A percentile compares a stretch with the other conserved stretches of the same genome.
phyloP scores from a whole-genome alignment of 768 basidiomycete species.

The Tricholoma matsutake region DNA sequence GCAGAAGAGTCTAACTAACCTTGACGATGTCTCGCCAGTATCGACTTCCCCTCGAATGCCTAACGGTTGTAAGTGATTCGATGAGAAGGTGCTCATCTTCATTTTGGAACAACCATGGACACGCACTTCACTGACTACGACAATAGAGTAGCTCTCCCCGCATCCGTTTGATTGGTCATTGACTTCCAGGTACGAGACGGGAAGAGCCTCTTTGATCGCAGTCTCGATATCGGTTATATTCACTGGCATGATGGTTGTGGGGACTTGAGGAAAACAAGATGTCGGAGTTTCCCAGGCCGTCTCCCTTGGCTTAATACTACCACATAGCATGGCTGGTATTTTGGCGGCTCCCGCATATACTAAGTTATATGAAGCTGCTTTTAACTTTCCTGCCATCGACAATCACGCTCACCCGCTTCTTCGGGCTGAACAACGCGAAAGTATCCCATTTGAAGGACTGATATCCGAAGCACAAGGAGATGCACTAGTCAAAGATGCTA shows the following conservation, averaged over 20 bases:
- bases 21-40: constrained; percentile 71
- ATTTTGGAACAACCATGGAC: not conserved
- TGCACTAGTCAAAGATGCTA: constrained; percentile 48
- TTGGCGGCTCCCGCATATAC: not conserved
- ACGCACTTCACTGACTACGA: constrained; percentile 74
- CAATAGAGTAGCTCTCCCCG: constrained; percentile 71
- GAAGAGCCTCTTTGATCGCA: constrained; percentile 60
- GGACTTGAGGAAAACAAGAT: constrained; percentile 23
- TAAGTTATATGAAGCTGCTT: constrained; percentile 14
- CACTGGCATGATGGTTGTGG: constrained; percentile 52
- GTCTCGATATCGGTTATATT: constrained; percentile 52
- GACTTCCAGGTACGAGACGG: constrained; percentile 67
- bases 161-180: constrained; percentile 79
- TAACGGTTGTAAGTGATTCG: constrained; percentile 19
- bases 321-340: not conserved
- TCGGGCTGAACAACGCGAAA: constrained; percentile 38
- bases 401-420: constrained; percentile 80
- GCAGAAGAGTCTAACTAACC: constrained; percentile 38
- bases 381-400: constrained; percentile 58
- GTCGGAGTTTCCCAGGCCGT: not conserved
- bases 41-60: constrained; percentile 78
- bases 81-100: not conserved
- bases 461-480: constrained; percentile 61
- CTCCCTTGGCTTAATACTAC: not conserved
- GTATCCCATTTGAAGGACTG: constrained; percentile 58